Evolutionary conservation across 2,329 filamentous ascomycete species (phyloP).

Genomic region (Microdochium trichocladiopsis): DNA sequence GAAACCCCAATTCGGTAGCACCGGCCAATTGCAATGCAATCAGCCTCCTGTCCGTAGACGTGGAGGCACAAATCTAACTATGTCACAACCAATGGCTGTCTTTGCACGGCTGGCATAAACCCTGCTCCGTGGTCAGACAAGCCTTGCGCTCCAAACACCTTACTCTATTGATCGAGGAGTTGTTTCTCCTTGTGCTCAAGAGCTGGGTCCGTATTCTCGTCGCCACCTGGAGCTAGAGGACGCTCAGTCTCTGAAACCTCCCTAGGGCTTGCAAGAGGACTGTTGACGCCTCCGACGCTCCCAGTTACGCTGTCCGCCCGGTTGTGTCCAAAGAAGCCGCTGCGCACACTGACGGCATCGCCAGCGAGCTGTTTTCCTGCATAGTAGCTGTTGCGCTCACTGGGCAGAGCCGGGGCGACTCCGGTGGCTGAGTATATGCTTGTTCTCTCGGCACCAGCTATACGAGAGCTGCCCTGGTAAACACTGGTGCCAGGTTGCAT

Average conservation of each 20-base stretch:
- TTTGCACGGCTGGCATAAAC: neutral
- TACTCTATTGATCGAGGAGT: neutral
- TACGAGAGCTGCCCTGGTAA: constrained; percentile 37
- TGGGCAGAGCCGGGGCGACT: constrained; percentile 55
- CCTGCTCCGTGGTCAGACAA: neutral
- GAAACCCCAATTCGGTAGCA: constrained; percentile 18
- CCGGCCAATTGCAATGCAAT: constrained; percentile 13
- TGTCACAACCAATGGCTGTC: too few relatives aligned
- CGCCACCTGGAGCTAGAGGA: constrained; percentile 1
- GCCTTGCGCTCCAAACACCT: neutral
- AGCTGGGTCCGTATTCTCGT: constrained; percentile 12
- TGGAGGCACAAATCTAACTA: too few relatives aligned
- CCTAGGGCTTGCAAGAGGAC: constrained; percentile 54
- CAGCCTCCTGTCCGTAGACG: too few relatives aligned
- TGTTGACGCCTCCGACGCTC: constrained; percentile 58
- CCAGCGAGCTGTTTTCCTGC: constrained; percentile 46
- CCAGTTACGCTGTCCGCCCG: constrained; percentile 77
- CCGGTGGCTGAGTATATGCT: constrained; percentile 77
- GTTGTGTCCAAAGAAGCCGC: constrained; percentile 68
- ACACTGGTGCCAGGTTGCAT: constrained; percentile 40
- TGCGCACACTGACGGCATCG: constrained; percentile 73
- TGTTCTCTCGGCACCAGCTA: constrained; percentile 53
- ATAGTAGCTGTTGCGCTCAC: constrained; percentile 79
- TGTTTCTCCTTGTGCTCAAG: constrained; percentile 1
- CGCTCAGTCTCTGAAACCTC: constrained; percentile 27